Evolutionary conservation across 73 alveolate species (phyloP).

Genomic region (Paramecium primaurelia): DNA sequence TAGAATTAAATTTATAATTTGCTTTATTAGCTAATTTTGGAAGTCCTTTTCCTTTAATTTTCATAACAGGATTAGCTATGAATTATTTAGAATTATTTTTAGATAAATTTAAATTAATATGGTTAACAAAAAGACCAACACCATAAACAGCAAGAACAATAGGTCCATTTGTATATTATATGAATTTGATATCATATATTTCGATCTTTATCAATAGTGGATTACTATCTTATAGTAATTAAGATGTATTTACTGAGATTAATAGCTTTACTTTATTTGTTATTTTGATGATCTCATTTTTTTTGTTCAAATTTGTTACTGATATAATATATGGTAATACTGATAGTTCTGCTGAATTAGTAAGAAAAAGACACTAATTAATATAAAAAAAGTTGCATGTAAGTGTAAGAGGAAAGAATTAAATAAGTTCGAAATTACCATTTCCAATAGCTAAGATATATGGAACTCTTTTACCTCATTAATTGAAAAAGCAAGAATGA

Average conservation of each 20-base stretch:
- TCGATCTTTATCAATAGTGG: slow-evolving; percentile 23
- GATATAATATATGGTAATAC: not conserved
- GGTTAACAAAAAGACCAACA: slow-evolving; percentile 16
- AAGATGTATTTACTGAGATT: not conserved
- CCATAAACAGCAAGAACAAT: slow-evolving; percentile 22
- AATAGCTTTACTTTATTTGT: not conserved
- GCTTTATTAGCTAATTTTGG: slow-evolving; percentile 36
- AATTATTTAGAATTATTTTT: not conserved
- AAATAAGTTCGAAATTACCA: not conserved
- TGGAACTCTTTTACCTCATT: slow-evolving; percentile 28
- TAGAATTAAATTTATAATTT: not conserved
- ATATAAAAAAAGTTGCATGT: not conserved
- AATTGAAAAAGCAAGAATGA: not conserved
- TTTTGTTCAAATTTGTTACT: slow-evolving; percentile 3
- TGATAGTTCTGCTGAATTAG: not conserved
- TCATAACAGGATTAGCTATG: not conserved
- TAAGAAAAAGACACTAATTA: not conserved
- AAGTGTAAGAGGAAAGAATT: not conserved
- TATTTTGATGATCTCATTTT: not conserved
- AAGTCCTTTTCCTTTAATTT: slow-evolving; percentile 40
- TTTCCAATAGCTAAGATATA: slow-evolving; percentile 15
- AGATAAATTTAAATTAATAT: not conserved
- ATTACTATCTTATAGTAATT: not conserved
- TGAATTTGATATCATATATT: not conserved
- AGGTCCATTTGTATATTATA: slow-evolving; percentile 17